phyloP scores from a whole-genome alignment of 2,329 filamentous ascomycete genomes.

The Aspergillus spinulosporus region DNA sequence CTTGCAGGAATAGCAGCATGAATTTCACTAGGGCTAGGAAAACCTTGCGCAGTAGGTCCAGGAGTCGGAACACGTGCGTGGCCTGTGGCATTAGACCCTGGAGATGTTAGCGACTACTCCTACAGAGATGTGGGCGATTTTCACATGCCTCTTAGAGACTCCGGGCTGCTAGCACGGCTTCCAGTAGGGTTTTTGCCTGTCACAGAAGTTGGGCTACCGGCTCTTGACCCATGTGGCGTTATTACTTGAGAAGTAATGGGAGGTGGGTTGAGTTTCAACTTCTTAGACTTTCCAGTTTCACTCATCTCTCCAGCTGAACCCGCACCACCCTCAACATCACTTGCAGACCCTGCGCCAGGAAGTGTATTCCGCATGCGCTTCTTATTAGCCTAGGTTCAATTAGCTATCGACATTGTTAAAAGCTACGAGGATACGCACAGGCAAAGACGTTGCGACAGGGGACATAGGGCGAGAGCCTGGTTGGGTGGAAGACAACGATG shows the following conservation, averaged over 20 bases:
- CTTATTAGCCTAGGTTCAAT: slow-evolving; percentile 49
- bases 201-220: slow-evolving; percentile 46
- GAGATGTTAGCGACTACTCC: not conserved
- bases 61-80: slow-evolving; percentile 36
- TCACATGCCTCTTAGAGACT: slow-evolving; percentile 32
- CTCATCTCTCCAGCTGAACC: slow-evolving; percentile 48
- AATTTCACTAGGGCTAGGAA: slow-evolving; percentile 49
- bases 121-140: not conserved
- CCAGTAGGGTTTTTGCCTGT: slow-evolving; percentile 29
- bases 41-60: slow-evolving; percentile 29
- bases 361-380: slow-evolving; percentile 46
- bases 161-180: slow-evolving; percentile 45
- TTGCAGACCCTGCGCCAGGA: slow-evolving; percentile 50
- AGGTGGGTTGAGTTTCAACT: slow-evolving; percentile 50
- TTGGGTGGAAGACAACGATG: slow-evolving; percentile 34
- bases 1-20: slow-evolving; percentile 48
- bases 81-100: slow-evolving; percentile 17
- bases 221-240: slow-evolving; percentile 52
- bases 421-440: slow-evolving; percentile 27
- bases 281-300: slow-evolving; percentile 48
- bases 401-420: slow-evolving; percentile 6
- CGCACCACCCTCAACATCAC: slow-evolving; percentile 57
- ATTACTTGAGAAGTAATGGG: slow-evolving; percentile 37
- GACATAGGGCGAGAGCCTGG: slow-evolving; percentile 59
- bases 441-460: slow-evolving; percentile 63